Conservation (phyloP, 2,329 filamentous ascomycete genomes). For the Chaetomium strumarium region DNA sequence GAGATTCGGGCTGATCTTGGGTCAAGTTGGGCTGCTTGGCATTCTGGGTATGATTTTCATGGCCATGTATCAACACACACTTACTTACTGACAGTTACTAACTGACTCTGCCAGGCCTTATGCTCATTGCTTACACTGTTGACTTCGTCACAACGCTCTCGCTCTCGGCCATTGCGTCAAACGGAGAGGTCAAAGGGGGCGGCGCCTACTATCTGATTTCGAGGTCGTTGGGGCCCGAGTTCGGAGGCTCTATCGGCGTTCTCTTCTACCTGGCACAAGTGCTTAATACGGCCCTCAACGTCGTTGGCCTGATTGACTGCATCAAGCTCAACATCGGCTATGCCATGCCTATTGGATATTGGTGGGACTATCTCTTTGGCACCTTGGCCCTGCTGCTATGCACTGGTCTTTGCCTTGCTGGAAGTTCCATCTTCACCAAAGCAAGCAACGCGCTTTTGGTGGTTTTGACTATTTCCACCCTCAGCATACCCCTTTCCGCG, state of each 20-base stretch:
- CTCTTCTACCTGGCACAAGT: constrained; percentile 89
- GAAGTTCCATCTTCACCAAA: constrained; percentile 72
- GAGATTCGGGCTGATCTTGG: constrained; percentile 78
- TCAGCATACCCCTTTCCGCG: constrained; percentile 79
- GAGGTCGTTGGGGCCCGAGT: constrained; percentile 77
- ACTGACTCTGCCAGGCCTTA: constrained; percentile 49
- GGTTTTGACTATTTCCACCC: constrained; percentile 64
- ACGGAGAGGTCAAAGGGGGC: constrained; percentile 81
- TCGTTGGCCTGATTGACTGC: constrained; percentile 80
- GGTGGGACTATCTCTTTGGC: constrained; percentile 71
- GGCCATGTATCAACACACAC: not conserved
- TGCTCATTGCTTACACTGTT: constrained; percentile 70
- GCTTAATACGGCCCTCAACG: constrained; percentile 80
- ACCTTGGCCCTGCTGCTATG: constrained; percentile 66
- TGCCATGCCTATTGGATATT: constrained; percentile 63
- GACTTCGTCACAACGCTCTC: constrained; percentile 82
- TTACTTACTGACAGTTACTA: too few relatives aligned
- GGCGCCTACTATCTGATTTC: constrained; percentile 89
- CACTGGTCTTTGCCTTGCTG: constrained; percentile 69
- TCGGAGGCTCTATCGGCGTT: constrained; percentile 81
- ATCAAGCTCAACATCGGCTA: constrained; percentile 68
- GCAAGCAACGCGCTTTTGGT: constrained; percentile 72
- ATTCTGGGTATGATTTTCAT: constrained; percentile 58
- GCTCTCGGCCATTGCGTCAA: constrained; percentile 82
- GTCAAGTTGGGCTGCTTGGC: constrained; percentile 71